Base-by-base conservation (phyloP, 1,284 basidiomycete species). In the Malassezia arunalokei region DNA sequence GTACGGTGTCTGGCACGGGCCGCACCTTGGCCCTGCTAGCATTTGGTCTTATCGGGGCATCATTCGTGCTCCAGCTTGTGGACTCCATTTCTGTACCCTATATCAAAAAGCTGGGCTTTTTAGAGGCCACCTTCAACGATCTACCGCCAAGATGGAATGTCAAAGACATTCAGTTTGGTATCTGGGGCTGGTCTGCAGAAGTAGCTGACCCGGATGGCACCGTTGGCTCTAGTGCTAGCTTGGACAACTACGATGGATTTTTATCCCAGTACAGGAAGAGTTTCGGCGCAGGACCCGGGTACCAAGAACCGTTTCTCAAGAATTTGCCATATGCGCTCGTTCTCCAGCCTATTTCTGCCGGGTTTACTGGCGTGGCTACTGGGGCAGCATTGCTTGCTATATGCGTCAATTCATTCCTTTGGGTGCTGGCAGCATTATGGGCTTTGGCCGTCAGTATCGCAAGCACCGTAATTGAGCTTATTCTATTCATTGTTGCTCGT, bases 41-140 rank as follows among this genome's bases (percentile, higher is more conserved):
- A 8, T 66, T 66, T 57, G 57, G 63, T 6, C 42, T 61, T 47
- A 54, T 66, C 32, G 64, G 64, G 32, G 53, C 61, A 17, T 65
- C 64, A 12, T 63, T 66, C 53, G 59, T 66, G 35, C 53, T 66
- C 11, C 63, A 66, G 54, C 54, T 66, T 31, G 43, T 66, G 20
- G 49, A 52, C 40, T 52, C 63, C n/a, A 43, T 66, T 15, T 56
- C 58, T 11, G 39, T 66, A 44, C 60, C 64, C 8, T 63, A 62
- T 57, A 66, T 66, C 54, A 54, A 60, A 17, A 57, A 60, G 15
- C 60, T 66, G 49, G 62, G 63, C 52, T 66, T 66, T 49, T 47
- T 65, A 46, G 54, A 57, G 43, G 51, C 60, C 12, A 32, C 9
- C 9, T 40, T 48, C 27, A 31, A 43, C 14, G 20, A 42, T 42